Base-by-base conservation (phyloP, 2,329 filamentous ascomycete genomes). In the Zarea fungicola region DNA sequence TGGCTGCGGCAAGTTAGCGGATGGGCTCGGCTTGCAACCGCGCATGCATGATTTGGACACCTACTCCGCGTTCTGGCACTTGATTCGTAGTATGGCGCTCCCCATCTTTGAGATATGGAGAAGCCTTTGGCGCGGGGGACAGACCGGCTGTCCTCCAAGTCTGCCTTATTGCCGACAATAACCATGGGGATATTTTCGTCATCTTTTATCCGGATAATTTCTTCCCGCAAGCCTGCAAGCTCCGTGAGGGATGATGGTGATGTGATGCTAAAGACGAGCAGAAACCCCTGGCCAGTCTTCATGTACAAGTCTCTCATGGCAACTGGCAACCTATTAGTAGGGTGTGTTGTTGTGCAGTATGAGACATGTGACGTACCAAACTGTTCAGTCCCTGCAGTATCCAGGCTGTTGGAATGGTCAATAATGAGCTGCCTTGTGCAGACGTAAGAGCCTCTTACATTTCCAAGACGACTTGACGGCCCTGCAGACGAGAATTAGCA, bases 191-290 rank as follows among this genome's bases (percentile, higher is more conserved):
- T 81, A 54, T 83, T 85, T 48, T 89, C 85, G 66, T 92, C 87
- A 65, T 91, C 87, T 70, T 95, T 95, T 69, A 95, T 92, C 52
- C 89, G 87, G 52, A 90, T 85, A 55, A 96, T 95, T 67, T 95
- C 89, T 61, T 95, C 89, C 43, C 89, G 85, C 35, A 96, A 76
- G 58, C 87, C 85, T 57, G 81, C 78, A 25, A 96, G 78, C 67
- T 96, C 89, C 58, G 83, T 80, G 34, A 96, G 76, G n/a, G 89
- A 95, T 28, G 87, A 87, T 53, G 79, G 75, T 53, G 88, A 93
- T 16, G 89, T 92, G 62, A 95, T 95, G 68, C 87, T 92, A 71
- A 95, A 96, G 50, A 95, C 90, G 31, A 96, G 78, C 48, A 96
- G 79, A 65, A 96, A 96, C 0, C 90, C 89, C 69, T 95, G 89